These are phyloP conservation scores for Sporothrix euskadiensis DNA, from an alignment of 2,329 filamentous ascomycete species.

Conservation along the genomic window DNA sequence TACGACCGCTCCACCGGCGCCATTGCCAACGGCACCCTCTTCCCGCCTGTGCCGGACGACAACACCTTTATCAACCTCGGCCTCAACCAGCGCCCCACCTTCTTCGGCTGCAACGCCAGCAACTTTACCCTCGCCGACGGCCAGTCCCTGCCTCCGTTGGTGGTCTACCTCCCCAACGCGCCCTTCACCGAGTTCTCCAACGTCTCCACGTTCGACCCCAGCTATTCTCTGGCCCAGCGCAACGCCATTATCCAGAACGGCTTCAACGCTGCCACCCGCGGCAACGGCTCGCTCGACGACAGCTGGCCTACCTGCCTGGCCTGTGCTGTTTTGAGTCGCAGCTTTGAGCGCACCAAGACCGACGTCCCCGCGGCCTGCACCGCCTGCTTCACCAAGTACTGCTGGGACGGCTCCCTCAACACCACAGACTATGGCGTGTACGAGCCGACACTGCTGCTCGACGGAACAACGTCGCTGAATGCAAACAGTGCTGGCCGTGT, in stretches of 20 bases:
- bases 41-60: constrained; percentile 59
- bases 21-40: constrained; percentile 55
- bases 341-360: constrained; percentile 69
- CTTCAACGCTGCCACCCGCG: constrained; percentile 78
- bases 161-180: constrained; percentile 76
- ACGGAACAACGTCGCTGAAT: constrained; percentile 27
- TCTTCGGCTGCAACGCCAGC: constrained; percentile 60
- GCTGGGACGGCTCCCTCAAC: constrained; percentile 79
- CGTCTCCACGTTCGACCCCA: constrained; percentile 71
- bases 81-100: constrained; percentile 60
- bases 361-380: constrained; percentile 69
- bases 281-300: constrained; percentile 71
- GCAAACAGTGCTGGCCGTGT: constrained; percentile 13
- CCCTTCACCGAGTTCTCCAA: constrained; percentile 79
- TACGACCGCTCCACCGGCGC: constrained; percentile 54
- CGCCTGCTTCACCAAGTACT: constrained; percentile 78
- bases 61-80: constrained; percentile 59
- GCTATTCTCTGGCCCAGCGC: constrained; percentile 65
- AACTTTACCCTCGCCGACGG: constrained; percentile 38
- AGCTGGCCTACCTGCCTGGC: constrained; percentile 83
- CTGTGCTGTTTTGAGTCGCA: constrained; percentile 80
- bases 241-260: constrained; percentile 84
- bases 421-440: constrained; percentile 35
- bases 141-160: constrained; percentile 36
- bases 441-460: constrained; percentile 39